Evolutionary conservation across 176 grass and related monocot genomes (phyloP), one percentile per base, ranked within the genome.

Genomic region (Oryza punctata): DNA sequence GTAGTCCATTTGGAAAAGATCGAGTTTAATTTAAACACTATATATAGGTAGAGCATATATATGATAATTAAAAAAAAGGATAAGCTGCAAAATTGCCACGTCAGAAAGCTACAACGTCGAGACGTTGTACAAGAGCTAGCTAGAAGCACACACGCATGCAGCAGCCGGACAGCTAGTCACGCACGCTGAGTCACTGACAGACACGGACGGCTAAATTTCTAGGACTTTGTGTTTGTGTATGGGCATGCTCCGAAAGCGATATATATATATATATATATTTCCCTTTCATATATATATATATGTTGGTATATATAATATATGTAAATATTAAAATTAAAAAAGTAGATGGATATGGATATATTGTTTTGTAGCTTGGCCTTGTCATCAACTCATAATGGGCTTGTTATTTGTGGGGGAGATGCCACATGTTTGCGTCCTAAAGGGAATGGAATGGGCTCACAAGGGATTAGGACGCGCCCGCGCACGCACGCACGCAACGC

Each of bases 21-120:
- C 37, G 18, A 18, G 5, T 57, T 21, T 21, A 5, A 21, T 57
- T 21, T 21, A 6, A 21, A 57, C 16, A 57, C 43, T 12, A 3
- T 12, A 57, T 0, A 21, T 57, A 50, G 5, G 5, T 4, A 6
- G 33, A 35, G 33, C 2, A 0, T 12, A 57, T 0, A 21, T 57
- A 50, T 10, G 8, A 57, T 21, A 45, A 46, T n/a, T 1, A 73
- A 82, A 29, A 15, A 73, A 8, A 81, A 1, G 73, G 83, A 90
- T 90, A 86, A 86, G 83, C 37, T 32, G 59, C 61, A 65, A 60
- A 68, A 18, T 63, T 35, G 38, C 25, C 75, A 60, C 40, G 85
- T 57, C 37, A 7, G 37, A 38, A 38, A 38, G 37, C 37, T 38
- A 7, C 52, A 32, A 1, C 59, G 25, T 19, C 52, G 19, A n/a